Conservation (phyloP, 2,329 filamentous ascomycete species). For the Lachnellula cervina region DNA sequence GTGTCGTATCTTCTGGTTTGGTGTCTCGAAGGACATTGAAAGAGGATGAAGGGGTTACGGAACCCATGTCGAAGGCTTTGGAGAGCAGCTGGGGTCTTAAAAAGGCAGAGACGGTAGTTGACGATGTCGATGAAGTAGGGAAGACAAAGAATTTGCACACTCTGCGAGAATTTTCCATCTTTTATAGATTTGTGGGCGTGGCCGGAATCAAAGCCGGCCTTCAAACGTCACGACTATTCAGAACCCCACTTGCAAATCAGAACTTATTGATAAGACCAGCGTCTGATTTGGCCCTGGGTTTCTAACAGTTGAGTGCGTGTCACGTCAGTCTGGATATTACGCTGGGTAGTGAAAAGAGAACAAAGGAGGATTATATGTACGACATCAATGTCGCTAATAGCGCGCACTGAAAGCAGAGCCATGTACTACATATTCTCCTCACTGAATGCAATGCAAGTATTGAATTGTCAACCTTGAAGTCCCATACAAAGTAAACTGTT, state of each 20-base stretch:
- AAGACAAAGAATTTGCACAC: constrained; percentile 13
- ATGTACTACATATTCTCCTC: too few relatives aligned
- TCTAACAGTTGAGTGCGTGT: neutral
- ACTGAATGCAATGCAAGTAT: too few relatives aligned
- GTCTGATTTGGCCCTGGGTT: neutral
- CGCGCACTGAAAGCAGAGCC: too few relatives aligned
- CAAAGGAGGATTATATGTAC: neutral
- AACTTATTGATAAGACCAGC: neutral
- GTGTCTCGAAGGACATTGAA: constrained; percentile 63
- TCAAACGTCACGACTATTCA: neutral
- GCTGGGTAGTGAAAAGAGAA: neutral
- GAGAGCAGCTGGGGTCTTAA: neutral
- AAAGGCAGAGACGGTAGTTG: neutral
- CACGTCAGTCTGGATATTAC: neutral
- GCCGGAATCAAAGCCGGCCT: constrained; percentile 30
- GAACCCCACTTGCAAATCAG: neutral
- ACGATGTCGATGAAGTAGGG: constrained; percentile 8
- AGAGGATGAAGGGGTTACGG: constrained; percentile 22
- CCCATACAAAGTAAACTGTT: neutral
- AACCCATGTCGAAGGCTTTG: constrained; percentile 26
- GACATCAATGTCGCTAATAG: neutral
- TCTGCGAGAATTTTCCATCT: constrained; percentile 16
- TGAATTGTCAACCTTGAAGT: neutral
- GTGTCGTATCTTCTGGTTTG: constrained; percentile 54
- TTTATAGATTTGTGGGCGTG: constrained; percentile 24